Percentiles rank a stretch among this genome's conserved stretches.
Evolutionary conservation across 306 rosid species (phyloP).

Genomic region (Abrus precatorius): DNA sequence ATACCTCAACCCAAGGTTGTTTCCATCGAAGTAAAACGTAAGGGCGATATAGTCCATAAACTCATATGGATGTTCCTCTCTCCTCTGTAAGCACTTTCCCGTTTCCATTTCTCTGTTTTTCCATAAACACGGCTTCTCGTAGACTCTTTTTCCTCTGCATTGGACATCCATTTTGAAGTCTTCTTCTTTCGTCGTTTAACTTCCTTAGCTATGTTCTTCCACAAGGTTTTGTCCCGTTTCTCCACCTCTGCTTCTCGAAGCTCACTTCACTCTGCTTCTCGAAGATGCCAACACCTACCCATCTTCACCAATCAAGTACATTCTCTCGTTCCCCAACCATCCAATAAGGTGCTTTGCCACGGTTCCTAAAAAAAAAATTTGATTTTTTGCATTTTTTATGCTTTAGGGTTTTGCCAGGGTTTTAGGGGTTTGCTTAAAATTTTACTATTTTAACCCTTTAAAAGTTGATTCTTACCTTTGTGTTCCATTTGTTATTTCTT

Average conservation of each 20-base stretch:
- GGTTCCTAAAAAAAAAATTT: neutral
- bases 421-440: constrained; percentile 45
- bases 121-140: neutral
- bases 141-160: neutral
- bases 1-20: too few species aligned
- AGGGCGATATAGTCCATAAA: constrained; percentile 1
- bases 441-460: neutral
- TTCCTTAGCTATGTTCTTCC: constrained; percentile 59
- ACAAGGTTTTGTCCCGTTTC: constrained; percentile 57
- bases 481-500: neutral
- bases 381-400: neutral
- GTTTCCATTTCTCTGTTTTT: neutral
- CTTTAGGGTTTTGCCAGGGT: constrained; percentile 73
- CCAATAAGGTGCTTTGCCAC: constrained; percentile 49
- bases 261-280: constrained; percentile 58
- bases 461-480: neutral
- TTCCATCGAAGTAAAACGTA: neutral
- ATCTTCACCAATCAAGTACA: constrained; percentile 55
- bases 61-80: neutral
- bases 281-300: constrained; percentile 44
- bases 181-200: constrained; percentile 26
- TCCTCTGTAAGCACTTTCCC: neutral
- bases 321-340: constrained; percentile 47
- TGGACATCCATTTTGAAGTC: neutral
- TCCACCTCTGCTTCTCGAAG: constrained; percentile 49